These are phyloP conservation scores for Chalara sp. DNA, from an alignment of 2,329 filamentous ascomycete genomes.

Conservation along the genomic window DNA sequence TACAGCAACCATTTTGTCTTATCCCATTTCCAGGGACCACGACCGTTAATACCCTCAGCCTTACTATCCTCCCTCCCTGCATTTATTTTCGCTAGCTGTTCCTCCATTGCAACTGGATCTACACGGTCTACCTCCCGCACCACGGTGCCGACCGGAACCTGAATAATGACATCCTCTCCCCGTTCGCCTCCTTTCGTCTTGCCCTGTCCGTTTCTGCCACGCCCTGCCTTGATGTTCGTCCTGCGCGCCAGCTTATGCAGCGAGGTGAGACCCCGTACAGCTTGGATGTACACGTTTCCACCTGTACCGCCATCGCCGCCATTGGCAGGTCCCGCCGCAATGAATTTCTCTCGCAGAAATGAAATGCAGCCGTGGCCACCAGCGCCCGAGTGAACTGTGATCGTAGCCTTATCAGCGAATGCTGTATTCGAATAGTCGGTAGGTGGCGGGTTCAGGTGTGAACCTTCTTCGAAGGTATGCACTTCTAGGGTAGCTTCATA, in stretches of 20 bases:
- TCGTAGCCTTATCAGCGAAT: slow-evolving; percentile 79
- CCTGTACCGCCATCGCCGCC: slow-evolving; percentile 91
- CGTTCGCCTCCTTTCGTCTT: slow-evolving; percentile 67
- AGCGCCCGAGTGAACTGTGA: slow-evolving; percentile 70
- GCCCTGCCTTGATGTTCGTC: slow-evolving; percentile 65
- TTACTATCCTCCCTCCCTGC: slow-evolving; percentile 30
- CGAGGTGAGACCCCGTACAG: slow-evolving; percentile 83
- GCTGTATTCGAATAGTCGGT: slow-evolving; percentile 77
- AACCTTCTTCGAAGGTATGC: slow-evolving; percentile 19
- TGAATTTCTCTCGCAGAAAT: slow-evolving; percentile 85
- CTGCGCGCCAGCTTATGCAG: slow-evolving; percentile 82
- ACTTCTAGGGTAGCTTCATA: slow-evolving; percentile 14
- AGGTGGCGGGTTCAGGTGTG: slow-evolving; percentile 72
- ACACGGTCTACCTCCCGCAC: slow-evolving; percentile 73
- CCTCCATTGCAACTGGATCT: slow-evolving; percentile 70
- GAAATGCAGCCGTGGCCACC: slow-evolving; percentile 93
- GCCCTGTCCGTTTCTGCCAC: slow-evolving; percentile 73
- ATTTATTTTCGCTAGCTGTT: slow-evolving; percentile 33
- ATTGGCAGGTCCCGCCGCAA: slow-evolving; percentile 84
- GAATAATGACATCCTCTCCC: slow-evolving; percentile 81
- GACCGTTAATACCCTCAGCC: slow-evolving; percentile 21
- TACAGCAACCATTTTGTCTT: slow-evolving; percentile 81
- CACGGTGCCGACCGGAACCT: slow-evolving; percentile 88
- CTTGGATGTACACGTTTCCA: slow-evolving; percentile 91
- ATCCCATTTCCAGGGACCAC: slow-evolving; percentile 31